Conservation (phyloP, 768 basidiomycete genomes). For the Naganishia vishniacii region DNA sequence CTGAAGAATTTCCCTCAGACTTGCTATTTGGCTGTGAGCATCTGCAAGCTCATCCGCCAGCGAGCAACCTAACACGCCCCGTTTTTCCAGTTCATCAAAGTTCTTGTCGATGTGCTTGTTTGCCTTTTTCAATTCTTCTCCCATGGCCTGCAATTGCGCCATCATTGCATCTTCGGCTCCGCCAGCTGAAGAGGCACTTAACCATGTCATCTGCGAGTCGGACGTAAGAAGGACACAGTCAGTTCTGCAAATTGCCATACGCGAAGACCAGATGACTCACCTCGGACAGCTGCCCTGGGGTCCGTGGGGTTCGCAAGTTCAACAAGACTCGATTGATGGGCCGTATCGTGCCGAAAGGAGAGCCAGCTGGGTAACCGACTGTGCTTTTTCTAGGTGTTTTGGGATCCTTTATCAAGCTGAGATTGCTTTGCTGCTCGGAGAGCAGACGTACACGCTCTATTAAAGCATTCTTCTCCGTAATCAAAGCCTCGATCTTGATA, state of each 20-base stretch:
- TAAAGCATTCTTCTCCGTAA: conserved; percentile 1
- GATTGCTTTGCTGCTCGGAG: conserved; percentile 4
- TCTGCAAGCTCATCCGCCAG: conserved; percentile 9
- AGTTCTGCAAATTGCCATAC: neutral
- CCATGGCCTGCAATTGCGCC: conserved; percentile 11
- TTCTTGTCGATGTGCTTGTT: conserved; percentile 16
- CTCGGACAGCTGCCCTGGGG: conserved; percentile 8
- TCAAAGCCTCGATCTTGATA: conserved; percentile 11
- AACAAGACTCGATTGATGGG: conserved; percentile 10
- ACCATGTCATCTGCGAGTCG: conserved; percentile 3
- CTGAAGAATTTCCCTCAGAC: neutral
- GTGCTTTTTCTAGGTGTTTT: conserved; percentile 9
- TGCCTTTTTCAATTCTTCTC: conserved; percentile 8
- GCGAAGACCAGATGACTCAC: neutral
- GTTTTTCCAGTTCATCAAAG: conserved; percentile 12
- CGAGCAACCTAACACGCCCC: conserved; percentile 6
- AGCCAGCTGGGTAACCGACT: no score
- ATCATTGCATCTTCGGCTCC: conserved; percentile 12
- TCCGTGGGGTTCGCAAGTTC: conserved; percentile 8
- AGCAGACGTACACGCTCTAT: neutral
- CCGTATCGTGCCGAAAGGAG: conserved; percentile 1
- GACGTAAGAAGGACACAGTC: neutral
- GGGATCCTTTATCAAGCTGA: neutral
- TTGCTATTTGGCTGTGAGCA: conserved; percentile 9
- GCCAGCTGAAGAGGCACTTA: conserved; percentile 7